Evolutionary conservation across 129 eudicot species (phyloP).

Genomic region (Smallanthus sonchifolius): DNA sequence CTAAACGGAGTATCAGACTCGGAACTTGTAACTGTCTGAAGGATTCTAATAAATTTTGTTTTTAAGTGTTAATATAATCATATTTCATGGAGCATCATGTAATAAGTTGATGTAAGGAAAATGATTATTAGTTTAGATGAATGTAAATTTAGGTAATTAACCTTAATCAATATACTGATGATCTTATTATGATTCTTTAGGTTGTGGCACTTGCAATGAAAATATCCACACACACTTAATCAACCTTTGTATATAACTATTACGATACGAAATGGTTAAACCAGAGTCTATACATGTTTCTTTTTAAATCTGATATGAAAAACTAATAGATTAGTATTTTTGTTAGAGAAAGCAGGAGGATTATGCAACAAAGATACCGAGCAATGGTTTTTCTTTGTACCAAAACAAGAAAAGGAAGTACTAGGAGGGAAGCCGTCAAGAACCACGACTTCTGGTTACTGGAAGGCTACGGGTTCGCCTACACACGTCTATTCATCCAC

Average conservation of each 20-base stretch:
- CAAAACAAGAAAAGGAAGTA: conserved; percentile 59
- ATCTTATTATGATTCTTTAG: background rate
- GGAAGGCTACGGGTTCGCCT: conserved; percentile 86
- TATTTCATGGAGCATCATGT: background rate
- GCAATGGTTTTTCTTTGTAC: conserved; percentile 81
- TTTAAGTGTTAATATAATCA: background rate
- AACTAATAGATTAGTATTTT: background rate
- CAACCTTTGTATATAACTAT: background rate
- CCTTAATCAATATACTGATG: background rate
- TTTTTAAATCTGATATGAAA: background rate
- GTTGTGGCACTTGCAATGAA: background rate
- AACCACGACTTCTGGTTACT: conserved; percentile 54
- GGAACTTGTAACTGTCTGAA: too few species aligned
- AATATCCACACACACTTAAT: background rate
- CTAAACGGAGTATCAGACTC: too few species aligned
- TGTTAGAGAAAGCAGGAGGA: conserved; percentile 41
- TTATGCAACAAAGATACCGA: conserved; percentile 48
- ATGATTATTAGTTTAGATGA: background rate
- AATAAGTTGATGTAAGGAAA: background rate
- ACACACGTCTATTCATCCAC: conserved; percentile 48
- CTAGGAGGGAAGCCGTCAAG: conserved; percentile 67
- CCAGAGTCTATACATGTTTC: background rate
- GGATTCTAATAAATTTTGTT: too few species aligned
- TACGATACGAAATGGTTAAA: background rate
- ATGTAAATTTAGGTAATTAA: background rate